These are phyloP conservation scores for Gloeostereum incarnatum DNA, from an alignment of 768 basidiomycete species.

Conservation along the genomic window DNA sequence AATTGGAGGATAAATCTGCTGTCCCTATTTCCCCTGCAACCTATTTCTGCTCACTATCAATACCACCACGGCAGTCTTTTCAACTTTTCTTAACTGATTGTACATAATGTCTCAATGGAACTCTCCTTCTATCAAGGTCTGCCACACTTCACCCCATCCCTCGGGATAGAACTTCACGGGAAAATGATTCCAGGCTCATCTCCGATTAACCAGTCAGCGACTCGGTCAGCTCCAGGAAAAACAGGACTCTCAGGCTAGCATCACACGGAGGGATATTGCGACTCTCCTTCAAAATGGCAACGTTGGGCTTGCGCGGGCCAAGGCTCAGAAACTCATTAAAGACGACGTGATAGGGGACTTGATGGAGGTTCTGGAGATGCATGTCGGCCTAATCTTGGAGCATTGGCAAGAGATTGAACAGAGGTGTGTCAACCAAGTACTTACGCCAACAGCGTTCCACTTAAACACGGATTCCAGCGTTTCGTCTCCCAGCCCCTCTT, in stretches of 20 bases:
- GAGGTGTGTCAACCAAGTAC: conserved; percentile 21
- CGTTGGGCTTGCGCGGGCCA: conserved; percentile 56
- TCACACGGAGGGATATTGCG: conserved; percentile 61
- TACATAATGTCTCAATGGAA: conserved; percentile 20
- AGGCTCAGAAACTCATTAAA: conserved; percentile 56
- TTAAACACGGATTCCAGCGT: conserved; percentile 19
- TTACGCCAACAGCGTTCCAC: background rate
- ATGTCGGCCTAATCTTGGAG: conserved; percentile 52
- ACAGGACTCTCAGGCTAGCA: conserved; percentile 53
- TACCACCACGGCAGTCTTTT: conserved; percentile 6
- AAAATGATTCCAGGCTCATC: conserved; percentile 36
- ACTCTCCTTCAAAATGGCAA: conserved; percentile 54
- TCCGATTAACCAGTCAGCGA: conserved; percentile 53
- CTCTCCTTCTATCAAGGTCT: conserved; percentile 25
- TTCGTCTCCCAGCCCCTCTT: conserved; percentile 35
- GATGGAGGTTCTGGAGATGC: conserved; percentile 57
- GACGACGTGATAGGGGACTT: conserved; percentile 56
- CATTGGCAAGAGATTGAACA: conserved; percentile 49
- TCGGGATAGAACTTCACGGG: background rate
- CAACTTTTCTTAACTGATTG: conserved; percentile 9
- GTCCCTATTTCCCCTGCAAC: too few relatives aligned
- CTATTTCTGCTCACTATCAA: background rate
- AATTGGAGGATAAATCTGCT: too few relatives aligned
- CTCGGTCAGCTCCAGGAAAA: conserved; percentile 64
- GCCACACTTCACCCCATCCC: conserved; percentile 4